Evolutionary conservation across 2,329 filamentous ascomycete genomes (phyloP), one percentile per base, ranked within the genome.

Genomic region (Diaporthe australafricana): DNA sequence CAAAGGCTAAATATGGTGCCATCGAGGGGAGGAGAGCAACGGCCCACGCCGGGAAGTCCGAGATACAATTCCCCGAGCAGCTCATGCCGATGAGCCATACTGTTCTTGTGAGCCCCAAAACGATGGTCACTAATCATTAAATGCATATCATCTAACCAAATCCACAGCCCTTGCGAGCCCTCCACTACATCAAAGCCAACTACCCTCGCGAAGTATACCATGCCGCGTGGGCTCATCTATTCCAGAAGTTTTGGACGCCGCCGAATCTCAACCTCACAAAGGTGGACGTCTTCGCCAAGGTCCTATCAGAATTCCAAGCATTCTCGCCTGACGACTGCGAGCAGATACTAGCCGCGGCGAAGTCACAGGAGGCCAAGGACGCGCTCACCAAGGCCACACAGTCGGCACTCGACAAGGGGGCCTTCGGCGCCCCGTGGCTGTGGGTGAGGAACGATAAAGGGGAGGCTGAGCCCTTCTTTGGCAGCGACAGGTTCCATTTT

Each of bases 341-440:
- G 14, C 80, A 80, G 25, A 91, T 94, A 67, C 75, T 94, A 70
- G 78, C 81, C 3, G 89, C 86, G 0, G 85, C 87, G 0, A 81
- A 78, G 8, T 85, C 84, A 27, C 83, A 86, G 5, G 82, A 87
- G 66, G 75, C 78, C 70, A 85, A 84, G 76, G 76, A 78, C 30
- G 70, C 71, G 67, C 80, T 93, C 66, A 85, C 85, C 53, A 83
- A 80, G 3, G 86, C 86, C 53, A 95, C 93, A 22, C 85, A 89
- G 72, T 85, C 86, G 74, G 92, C 89, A 0, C 79, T 94, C 20
- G 87, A 89, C 47, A 84, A 83, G 63, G 93, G 93, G 0, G 93
- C 93, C 0, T 96, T 93, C 80, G 94, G 94, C 0, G 89, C 90
- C 63, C 94, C 94, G 1, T 96, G 93, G 93, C 85, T 93, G 73